Evolutionary conservation across 495 filamentous ascomycete genomes (phyloP).

Genomic region (Aspergillus hancockii): DNA sequence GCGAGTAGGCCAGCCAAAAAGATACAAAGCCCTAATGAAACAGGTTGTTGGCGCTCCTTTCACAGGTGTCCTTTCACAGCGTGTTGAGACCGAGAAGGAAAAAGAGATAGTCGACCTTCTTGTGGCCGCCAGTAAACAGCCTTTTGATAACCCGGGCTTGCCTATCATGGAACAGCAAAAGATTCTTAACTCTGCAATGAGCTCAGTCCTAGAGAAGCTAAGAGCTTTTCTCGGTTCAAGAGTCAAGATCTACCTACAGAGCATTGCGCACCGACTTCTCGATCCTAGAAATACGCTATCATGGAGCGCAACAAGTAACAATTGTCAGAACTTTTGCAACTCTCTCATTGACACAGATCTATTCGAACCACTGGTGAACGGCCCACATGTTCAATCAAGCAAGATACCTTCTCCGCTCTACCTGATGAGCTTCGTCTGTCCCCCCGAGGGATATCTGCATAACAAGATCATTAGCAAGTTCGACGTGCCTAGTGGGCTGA

Average conservation of each 20-base stretch:
- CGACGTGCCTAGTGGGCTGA: constrained; percentile 40
- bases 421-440: constrained; percentile 42
- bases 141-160: constrained; percentile 8
- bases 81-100: constrained; percentile 11
- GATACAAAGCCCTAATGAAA: constrained; percentile 43
- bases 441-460: constrained; percentile 13
- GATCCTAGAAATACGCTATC: constrained; percentile 20
- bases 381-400: not conserved
- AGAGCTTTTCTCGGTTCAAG: constrained; percentile 15
- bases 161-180: constrained; percentile 1
- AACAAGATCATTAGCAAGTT: constrained; percentile 27
- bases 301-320: constrained; percentile 31
- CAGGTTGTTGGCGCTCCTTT: constrained; percentile 42
- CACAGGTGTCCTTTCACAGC: constrained; percentile 22
- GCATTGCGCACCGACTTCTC: constrained; percentile 28
- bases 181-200: not conserved
- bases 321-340: constrained; percentile 37
- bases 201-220: constrained; percentile 12
- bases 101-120: constrained; percentile 29
- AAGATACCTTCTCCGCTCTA: constrained; percentile 23
- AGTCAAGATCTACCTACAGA: constrained; percentile 25
- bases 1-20: constrained; percentile 21
- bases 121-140: constrained; percentile 11
- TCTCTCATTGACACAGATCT: constrained; percentile 28
- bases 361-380: constrained; percentile 31